Evolutionary conservation across 1,139 yeast species (phyloP).

Genomic region (Hyphopichia pseudoburtonii): DNA sequence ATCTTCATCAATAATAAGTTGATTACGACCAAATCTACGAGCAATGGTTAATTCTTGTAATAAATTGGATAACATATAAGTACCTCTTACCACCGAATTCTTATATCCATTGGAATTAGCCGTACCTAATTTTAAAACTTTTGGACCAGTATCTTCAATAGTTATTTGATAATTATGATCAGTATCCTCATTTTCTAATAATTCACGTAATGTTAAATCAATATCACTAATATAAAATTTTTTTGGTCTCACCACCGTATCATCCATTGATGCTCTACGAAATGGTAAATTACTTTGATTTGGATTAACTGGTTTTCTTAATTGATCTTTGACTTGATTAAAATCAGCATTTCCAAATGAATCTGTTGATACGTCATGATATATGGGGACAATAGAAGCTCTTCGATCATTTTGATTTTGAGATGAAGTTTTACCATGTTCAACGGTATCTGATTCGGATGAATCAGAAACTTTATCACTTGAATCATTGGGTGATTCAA

Average conservation of each 20-base stretch:
- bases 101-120: conserved; percentile 80
- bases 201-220: conserved; percentile 66
- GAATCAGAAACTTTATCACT: neutral
- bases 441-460: neutral
- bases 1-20: conserved; percentile 77
- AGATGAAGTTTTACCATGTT: neutral
- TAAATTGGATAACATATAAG: conserved; percentile 85
- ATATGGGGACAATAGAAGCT: conserved; percentile 38
- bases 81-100: conserved; percentile 76
- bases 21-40: conserved; percentile 72
- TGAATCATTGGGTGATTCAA: neutral
- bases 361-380: conserved; percentile 20
- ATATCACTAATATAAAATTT: conserved; percentile 75
- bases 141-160: conserved; percentile 92
- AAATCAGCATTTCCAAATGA: conserved; percentile 9
- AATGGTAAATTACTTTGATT: conserved; percentile 5
- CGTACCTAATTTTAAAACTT: conserved; percentile 78
- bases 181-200: conserved; percentile 80
- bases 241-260: conserved; percentile 41
- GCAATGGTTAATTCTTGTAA: conserved; percentile 91
- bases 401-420: conserved; percentile 11
- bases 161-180: conserved; percentile 86
- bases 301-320: neutral
- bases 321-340: neutral
- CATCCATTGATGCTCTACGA: conserved; percentile 72